Evolutionary conservation across 768 basidiomycete species (phyloP).

Genomic region (Pleurotus djamor): DNA sequence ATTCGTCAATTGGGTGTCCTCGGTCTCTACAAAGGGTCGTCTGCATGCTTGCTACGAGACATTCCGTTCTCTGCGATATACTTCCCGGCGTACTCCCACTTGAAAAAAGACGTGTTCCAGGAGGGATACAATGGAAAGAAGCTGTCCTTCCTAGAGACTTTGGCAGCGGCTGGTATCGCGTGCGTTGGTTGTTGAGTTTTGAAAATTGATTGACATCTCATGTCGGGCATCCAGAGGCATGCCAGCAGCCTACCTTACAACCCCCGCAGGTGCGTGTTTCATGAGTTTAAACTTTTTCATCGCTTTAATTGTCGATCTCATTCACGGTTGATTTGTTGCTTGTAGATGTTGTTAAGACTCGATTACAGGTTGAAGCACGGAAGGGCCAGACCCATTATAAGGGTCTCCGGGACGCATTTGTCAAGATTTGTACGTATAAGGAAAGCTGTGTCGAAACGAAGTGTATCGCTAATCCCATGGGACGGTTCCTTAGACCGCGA

Average conservation of each 20-base stretch:
- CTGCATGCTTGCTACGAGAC: constrained; percentile 91
- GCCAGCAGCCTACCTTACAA: constrained; percentile 95
- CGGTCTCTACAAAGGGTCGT: constrained; percentile 91
- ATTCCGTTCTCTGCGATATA: constrained; percentile 97
- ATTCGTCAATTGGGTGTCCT: constrained; percentile 89
- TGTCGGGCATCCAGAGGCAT: constrained; percentile 67
- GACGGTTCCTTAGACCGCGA: constrained; percentile 58
- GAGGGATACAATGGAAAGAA: constrained; percentile 96
- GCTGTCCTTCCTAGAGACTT: constrained; percentile 86
- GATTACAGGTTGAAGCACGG: constrained; percentile 89
- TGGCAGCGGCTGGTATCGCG: constrained; percentile 80
- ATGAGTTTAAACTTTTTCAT: constrained; percentile 7
- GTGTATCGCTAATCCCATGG: constrained; percentile 8
- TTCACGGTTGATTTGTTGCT: not conserved
- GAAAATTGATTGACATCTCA: constrained; percentile 23
- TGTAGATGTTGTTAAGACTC: constrained; percentile 94
- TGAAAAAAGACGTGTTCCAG: constrained; percentile 92
- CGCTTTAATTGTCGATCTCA: not conserved
- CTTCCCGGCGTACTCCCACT: constrained; percentile 84
- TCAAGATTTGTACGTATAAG: constrained; percentile 74
- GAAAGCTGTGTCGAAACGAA: constrained; percentile 8
- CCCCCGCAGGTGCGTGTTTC: constrained; percentile 69
- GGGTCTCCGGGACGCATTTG: constrained; percentile 85
- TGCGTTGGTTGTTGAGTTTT: constrained; percentile 37
- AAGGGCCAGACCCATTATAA: constrained; percentile 92